Percentiles rank a stretch among this genome's conserved stretches.
Evolutionary conservation across 768 basidiomycete species (phyloP).

Genomic region (Kwoniella mangroviensis): DNA sequence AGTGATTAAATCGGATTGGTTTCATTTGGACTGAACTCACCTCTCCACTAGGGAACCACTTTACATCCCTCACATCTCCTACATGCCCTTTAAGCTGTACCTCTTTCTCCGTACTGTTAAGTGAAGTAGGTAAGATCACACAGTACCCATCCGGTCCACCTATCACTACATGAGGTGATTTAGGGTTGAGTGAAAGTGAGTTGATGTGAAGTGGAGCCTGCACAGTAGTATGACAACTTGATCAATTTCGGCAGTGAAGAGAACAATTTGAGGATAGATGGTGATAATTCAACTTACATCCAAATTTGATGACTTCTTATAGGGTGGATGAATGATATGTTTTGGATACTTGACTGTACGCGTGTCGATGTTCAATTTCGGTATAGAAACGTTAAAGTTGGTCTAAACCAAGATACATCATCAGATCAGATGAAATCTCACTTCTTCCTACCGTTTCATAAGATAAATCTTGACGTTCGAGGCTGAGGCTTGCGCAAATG

Average conservation of each 20-base stretch:
- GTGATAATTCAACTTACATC: conserved; percentile 25
- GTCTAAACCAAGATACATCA: conserved; percentile 27
- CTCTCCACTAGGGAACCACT: conserved; percentile 57
- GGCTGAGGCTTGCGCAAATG: not conserved
- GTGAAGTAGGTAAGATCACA: conserved; percentile 33
- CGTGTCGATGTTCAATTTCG: conserved; percentile 61
- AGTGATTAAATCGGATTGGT: too few species aligned
- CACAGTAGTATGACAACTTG: not conserved
- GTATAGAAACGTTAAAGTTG: conserved; percentile 39
- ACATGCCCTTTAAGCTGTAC: conserved; percentile 57
- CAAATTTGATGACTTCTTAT: conserved; percentile 53
- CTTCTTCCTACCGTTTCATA: not conserved
- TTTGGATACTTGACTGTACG: conserved; percentile 64
- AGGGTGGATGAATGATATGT: conserved; percentile 63
- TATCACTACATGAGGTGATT: conserved; percentile 39
- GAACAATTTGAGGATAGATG: not conserved
- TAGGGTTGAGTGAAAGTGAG: conserved; percentile 44
- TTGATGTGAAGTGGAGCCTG: conserved; percentile 54
- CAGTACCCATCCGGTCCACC: conserved; percentile 56
- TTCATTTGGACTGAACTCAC: conserved; percentile 34
- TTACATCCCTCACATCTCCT: conserved; percentile 55
- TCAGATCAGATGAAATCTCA: not conserved
- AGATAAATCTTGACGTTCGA: conserved; percentile 32
- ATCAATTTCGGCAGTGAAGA: not conserved
- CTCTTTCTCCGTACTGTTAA: conserved; percentile 21